Evolutionary conservation across 2,329 filamentous ascomycete genomes (phyloP).

Genomic region (Parastagonospora nodorum): DNA sequence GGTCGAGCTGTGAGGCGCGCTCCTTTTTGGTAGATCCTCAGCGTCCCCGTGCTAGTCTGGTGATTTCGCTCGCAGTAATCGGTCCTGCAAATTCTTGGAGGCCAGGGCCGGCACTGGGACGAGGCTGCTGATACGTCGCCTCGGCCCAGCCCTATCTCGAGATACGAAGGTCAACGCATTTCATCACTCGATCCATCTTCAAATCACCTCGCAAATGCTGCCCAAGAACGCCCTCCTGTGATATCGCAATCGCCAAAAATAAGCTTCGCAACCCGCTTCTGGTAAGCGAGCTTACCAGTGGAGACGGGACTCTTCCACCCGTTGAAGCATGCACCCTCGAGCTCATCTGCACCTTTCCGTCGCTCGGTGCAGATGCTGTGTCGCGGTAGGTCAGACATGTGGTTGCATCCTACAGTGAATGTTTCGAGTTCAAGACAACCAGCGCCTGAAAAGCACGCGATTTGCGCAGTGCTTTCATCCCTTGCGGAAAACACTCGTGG

Average conservation of each 20-base stretch:
- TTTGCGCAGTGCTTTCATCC: constrained; percentile 11
- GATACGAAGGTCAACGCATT: constrained; percentile 1
- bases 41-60: neutral
- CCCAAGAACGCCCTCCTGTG: constrained; percentile 3
- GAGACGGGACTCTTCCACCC: constrained; percentile 9
- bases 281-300: constrained; percentile 19
- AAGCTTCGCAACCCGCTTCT: constrained; percentile 22
- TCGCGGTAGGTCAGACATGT: constrained; percentile 19
- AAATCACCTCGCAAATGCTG: constrained; percentile 8
- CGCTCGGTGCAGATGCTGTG: constrained; percentile 26
- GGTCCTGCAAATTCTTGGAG: neutral
- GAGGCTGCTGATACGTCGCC: constrained; percentile 9
- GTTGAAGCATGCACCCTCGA: constrained; percentile 16
- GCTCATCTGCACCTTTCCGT: constrained; percentile 12
- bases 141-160: neutral
- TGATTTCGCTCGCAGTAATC: neutral
- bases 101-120: neutral
- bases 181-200: constrained; percentile 4
- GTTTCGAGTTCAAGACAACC: constrained; percentile 22
- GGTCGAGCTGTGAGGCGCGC: constrained; percentile 29
- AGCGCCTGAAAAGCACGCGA: constrained; percentile 9
- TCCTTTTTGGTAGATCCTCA: constrained; percentile 11
- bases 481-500: constrained; percentile 16
- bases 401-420: constrained; percentile 10
- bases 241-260: constrained; percentile 24